A percentile compares a stretch with the other conserved stretches of the same genome.
Evolutionary conservation across 441 rosid genomes (phyloP).

Genomic region (Adansonia grandidieri): DNA sequence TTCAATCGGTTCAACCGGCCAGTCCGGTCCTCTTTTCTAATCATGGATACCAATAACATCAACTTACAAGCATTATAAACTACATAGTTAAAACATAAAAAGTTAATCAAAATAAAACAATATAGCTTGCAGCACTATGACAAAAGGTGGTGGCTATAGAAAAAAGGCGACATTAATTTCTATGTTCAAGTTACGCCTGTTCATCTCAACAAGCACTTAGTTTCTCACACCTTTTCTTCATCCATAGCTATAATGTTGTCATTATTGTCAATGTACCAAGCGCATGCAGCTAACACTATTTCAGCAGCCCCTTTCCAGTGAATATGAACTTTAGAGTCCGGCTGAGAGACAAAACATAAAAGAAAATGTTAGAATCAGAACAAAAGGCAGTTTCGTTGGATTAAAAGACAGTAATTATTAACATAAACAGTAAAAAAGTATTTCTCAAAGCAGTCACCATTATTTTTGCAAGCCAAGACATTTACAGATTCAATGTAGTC

Average conservation of each 20-base stretch:
- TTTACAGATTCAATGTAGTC: not conserved
- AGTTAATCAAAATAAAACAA: not conserved
- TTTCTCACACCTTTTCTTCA: slow-evolving; percentile 60
- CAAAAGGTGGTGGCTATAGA: not conserved
- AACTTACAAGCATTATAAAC: not conserved
- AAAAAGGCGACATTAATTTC: not conserved
- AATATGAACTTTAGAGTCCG: slow-evolving; percentile 69
- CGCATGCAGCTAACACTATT: slow-evolving; percentile 77
- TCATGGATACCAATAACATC: not conserved
- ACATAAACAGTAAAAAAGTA: not conserved
- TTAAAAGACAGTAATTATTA: not conserved
- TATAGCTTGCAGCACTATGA: not conserved
- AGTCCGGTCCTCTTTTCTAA: no score
- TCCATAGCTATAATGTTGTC: slow-evolving; percentile 54
- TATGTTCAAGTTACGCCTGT: no score
- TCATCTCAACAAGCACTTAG: slow-evolving; percentile 12
- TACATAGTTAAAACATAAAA: not conserved
- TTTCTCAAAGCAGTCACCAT: not conserved
- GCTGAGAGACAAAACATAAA: slow-evolving; percentile 41
- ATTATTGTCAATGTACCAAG: slow-evolving; percentile 56
- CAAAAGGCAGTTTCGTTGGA: not conserved
- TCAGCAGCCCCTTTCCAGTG: slow-evolving; percentile 99
- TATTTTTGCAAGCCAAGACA: slow-evolving; percentile 12
- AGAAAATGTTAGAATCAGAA: not conserved
- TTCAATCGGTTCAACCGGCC: no score